These are phyloP conservation scores for Chlorella vulgaris DNA, from an alignment of 139 green algal species.

Conservation along the genomic window DNA sequence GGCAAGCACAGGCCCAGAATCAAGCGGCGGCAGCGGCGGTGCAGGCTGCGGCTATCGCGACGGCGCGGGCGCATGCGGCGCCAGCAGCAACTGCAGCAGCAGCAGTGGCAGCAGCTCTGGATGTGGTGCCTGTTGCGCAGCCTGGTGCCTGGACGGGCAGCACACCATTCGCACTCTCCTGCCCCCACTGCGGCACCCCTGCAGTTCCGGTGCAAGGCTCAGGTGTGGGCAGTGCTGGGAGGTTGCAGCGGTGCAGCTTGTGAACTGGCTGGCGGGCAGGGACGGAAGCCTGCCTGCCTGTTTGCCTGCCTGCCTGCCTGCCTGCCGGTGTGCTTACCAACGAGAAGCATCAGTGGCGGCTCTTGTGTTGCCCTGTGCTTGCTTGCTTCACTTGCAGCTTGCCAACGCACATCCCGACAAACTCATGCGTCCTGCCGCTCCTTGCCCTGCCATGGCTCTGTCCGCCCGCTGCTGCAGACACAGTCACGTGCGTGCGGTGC, in stretches of 20 bases:
- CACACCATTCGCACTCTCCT: conserved; percentile 19
- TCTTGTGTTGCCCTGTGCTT: too few relatives aligned
- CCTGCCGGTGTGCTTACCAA: too few relatives aligned
- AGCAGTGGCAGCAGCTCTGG: background rate
- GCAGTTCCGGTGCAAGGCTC: background rate
- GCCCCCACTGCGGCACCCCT: conserved; percentile 48
- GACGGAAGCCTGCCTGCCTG: too few relatives aligned
- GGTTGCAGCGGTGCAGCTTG: too few relatives aligned
- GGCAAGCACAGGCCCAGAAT: background rate
- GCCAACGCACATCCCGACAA: too few relatives aligned
- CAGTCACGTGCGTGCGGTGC: conserved; percentile 34
- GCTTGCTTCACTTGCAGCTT: too few relatives aligned
- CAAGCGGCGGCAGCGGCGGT: background rate
- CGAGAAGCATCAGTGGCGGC: too few relatives aligned
- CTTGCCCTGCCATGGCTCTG: too few relatives aligned
- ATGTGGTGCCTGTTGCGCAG: background rate
- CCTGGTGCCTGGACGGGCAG: background rate
- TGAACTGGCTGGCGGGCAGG: too few relatives aligned
- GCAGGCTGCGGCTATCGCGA: background rate
- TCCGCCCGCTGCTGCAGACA: conserved; percentile 22
- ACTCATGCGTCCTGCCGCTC: too few relatives aligned
- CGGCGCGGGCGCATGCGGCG: background rate
- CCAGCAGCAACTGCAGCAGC: background rate
- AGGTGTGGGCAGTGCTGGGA: background rate
- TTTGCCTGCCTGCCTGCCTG: too few relatives aligned